Evolutionary conservation across 306 rosid species (phyloP).

Genomic region (Myrica gale): DNA sequence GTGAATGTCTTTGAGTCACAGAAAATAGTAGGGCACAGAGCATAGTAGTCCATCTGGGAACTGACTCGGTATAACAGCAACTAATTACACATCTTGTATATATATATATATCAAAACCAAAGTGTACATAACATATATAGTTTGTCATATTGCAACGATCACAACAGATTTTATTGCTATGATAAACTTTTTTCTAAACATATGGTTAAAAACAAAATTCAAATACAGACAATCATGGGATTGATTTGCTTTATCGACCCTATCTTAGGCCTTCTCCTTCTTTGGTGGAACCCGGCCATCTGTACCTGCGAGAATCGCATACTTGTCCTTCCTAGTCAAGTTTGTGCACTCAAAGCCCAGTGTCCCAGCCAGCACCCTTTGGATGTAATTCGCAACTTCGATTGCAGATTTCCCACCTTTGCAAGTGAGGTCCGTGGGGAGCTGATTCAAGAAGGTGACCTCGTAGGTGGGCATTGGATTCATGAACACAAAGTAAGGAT

Average conservation of each 20-base stretch:
- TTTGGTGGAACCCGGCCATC: slow-evolving; percentile 66
- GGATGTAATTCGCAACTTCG: slow-evolving; percentile 90
- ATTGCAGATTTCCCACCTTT: slow-evolving; percentile 67
- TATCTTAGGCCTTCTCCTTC: slow-evolving; percentile 43
- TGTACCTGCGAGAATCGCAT: slow-evolving; percentile 77
- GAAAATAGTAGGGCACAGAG: no score
- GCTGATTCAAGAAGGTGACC: slow-evolving; percentile 74
- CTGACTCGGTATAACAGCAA: neutral
- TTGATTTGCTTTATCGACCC: slow-evolving; percentile 7
- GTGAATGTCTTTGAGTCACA: no score
- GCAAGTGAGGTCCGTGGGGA: slow-evolving; percentile 75
- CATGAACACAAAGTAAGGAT: slow-evolving; percentile 94
- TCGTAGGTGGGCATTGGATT: slow-evolving; percentile 82
- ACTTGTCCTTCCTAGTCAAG: slow-evolving; percentile 84
- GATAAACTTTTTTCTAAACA: slow-evolving; percentile 23
- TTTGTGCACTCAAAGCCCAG: slow-evolving; percentile 91
- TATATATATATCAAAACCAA: slow-evolving; percentile 27
- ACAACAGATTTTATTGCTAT: slow-evolving; percentile 36
- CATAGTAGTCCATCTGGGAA: no score
- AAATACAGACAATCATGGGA: slow-evolving; percentile 9
- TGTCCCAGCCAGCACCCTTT: slow-evolving; percentile 74
- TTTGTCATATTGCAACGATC: slow-evolving; percentile 10
- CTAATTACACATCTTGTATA: slow-evolving; percentile 18
- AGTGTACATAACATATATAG: slow-evolving; percentile 31
- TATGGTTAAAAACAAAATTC: neutral